phyloP scores from a whole-genome alignment of 148 eudicot species.

The Amaranthus hypochondriacus region DNA sequence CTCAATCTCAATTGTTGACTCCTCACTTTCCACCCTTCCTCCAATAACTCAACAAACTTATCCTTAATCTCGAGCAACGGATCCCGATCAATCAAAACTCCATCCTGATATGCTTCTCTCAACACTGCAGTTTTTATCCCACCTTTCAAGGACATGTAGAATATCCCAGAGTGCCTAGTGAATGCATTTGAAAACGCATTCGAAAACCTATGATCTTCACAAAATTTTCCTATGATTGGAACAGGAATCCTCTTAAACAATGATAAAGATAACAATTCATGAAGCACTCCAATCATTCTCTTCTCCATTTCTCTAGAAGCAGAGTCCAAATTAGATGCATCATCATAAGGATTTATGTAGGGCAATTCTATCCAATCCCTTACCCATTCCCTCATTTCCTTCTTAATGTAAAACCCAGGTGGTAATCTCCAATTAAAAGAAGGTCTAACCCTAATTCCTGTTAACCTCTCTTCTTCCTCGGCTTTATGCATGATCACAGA shows the following conservation, averaged over 20 bases:
- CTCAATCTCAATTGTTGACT: constrained; percentile 40
- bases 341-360: constrained; percentile 75
- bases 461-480: constrained; percentile 55
- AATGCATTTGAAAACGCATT: constrained; percentile 73
- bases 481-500: constrained; percentile 59
- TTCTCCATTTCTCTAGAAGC: constrained; percentile 83
- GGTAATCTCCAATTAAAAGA: constrained; percentile 64
- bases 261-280: constrained; percentile 72
- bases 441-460: constrained; percentile 69
- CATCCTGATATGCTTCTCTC: constrained; percentile 78
- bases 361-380: constrained; percentile 95
- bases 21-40: constrained; percentile 59
- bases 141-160: constrained; percentile 79
- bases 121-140: constrained; percentile 85
- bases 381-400: constrained; percentile 93
- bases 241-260: constrained; percentile 69
- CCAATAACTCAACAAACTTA: constrained; percentile 71
- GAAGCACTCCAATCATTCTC: constrained; percentile 82
- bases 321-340: constrained; percentile 48
- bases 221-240: constrained; percentile 68
- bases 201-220: constrained; percentile 75
- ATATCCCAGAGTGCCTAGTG: constrained; percentile 86
- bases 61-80: constrained; percentile 70
- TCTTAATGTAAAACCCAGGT: constrained; percentile 59
- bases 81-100: constrained; percentile 65